These are phyloP conservation scores for Limtongia smithiae DNA, from an alignment of 805 yeast species.

Conservation along the genomic window DNA sequence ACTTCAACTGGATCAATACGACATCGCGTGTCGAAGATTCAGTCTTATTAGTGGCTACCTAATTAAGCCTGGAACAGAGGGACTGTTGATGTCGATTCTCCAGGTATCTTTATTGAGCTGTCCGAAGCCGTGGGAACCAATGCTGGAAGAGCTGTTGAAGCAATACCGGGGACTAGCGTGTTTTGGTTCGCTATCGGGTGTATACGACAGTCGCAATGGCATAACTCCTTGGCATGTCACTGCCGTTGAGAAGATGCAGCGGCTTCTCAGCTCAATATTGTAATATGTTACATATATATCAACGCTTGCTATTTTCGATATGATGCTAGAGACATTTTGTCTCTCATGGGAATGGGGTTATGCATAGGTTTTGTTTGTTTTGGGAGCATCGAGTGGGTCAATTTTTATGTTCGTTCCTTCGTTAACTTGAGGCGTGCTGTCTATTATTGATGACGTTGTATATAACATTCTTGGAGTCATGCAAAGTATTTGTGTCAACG, in stretches of 20 bases:
- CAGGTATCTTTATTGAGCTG: conserved; percentile 33
- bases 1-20: conserved; percentile 10
- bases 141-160: conserved; percentile 36
- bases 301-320: background rate
- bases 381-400: too few relatives aligned
- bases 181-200: conserved; percentile 38
- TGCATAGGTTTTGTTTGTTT: too few relatives aligned
- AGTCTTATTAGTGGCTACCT: conserved; percentile 25
- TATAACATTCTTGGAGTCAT: too few relatives aligned
- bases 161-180: conserved; percentile 41
- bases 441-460: too few relatives aligned
- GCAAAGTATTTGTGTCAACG: too few relatives aligned
- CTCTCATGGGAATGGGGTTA: too few relatives aligned
- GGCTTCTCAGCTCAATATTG: conserved; percentile 16
- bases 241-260: conserved; percentile 36
- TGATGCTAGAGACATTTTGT: too few relatives aligned
- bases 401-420: too few relatives aligned
- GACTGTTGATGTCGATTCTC: conserved; percentile 16
- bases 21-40: conserved; percentile 15
- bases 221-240: conserved; percentile 42
- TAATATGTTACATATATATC: background rate
- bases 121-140: conserved; percentile 26
- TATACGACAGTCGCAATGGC: conserved; percentile 31
- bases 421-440: too few relatives aligned
- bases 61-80: conserved; percentile 18